Conservation (phyloP, 1,139 yeast genomes). For the Meyerozyma athensensis region DNA sequence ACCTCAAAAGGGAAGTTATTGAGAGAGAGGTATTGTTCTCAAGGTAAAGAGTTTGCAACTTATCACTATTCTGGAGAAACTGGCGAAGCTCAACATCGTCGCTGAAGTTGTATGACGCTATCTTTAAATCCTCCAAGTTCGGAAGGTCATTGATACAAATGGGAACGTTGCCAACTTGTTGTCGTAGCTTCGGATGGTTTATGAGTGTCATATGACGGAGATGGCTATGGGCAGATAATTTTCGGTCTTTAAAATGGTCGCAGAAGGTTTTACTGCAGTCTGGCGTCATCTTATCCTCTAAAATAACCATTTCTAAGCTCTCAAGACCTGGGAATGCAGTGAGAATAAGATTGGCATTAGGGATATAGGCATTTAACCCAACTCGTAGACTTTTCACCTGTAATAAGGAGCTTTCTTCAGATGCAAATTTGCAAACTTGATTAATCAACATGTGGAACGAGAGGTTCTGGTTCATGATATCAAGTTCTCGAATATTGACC, state of each 20-base stretch:
- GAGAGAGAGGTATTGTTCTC: conserved; percentile 1
- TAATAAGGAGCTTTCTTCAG: background rate
- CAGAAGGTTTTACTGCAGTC: background rate
- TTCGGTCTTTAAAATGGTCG: background rate
- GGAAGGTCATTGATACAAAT: background rate
- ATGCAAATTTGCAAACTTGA: background rate
- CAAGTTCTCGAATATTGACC: background rate
- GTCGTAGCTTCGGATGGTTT: background rate
- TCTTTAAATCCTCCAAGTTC: background rate
- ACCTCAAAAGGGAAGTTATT: background rate
- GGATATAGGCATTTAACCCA: background rate
- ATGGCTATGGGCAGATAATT: background rate
- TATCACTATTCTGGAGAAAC: background rate
- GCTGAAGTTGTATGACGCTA: background rate
- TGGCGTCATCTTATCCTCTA: background rate
- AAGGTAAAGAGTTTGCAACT: background rate
- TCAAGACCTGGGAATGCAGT: background rate
- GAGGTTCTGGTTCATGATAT: conserved; percentile 2
- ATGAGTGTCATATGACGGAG: background rate
- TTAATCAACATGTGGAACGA: background rate
- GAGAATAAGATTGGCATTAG: background rate
- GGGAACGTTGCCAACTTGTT: background rate
- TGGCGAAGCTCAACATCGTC: conserved; percentile 1
- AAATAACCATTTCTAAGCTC: background rate
- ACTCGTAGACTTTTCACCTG: background rate